Base-by-base conservation (phyloP, 2,329 filamentous ascomycete species). In the Sclerotinia borealis region DNA sequence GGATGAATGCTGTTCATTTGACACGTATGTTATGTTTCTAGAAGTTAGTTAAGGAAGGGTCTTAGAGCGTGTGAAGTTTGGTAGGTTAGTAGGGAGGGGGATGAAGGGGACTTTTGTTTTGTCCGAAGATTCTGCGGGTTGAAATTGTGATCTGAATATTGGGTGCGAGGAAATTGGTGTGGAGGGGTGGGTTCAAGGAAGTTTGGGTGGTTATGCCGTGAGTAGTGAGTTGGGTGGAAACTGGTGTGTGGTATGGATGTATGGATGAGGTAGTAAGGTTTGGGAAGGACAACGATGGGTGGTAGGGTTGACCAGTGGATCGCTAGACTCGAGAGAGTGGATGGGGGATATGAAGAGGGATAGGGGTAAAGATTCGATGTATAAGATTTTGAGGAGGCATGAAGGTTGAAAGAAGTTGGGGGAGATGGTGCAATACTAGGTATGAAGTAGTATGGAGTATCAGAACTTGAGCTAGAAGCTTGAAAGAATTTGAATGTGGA, bases 301-400 rank as follows among this genome's bases (percentile, higher is more conserved):
- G 15, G 25, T 54, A 34, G 51, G 36, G 13, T n/a, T n/a, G n/a
- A n/a, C n/a, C n/a, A n/a, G n/a, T n/a, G n/a, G n/a, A n/a, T n/a
- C n/a, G n/a, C n/a, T n/a, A n/a, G n/a, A n/a, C n/a, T n/a, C n/a
- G n/a, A 19, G 29, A 34, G 10, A 17, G 29, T n/a, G 17, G 19
- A 39, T 41, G 34, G 36, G 51, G 36, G 17, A n/a, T 54, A 9
- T 39, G 64, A 74, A 68, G 54, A 71, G 72, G 59, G 69, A 71
- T 50, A 61, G 71, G 27, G 69, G 67, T 15, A 64, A n/a, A 36
- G 59, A 65, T 19, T 15, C 11, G 25, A 27, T 36, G 25, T 29
- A 37, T 17, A 49, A 47, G 31, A 61, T 31, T n/a, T 34, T 56
- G 9, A 22, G 52, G 50, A 34, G 56, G 10, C 34, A 41, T 8